phyloP scores from a whole-genome alignment of 805 yeast species.

The Hemisphaericaspora nanyangensis region DNA sequence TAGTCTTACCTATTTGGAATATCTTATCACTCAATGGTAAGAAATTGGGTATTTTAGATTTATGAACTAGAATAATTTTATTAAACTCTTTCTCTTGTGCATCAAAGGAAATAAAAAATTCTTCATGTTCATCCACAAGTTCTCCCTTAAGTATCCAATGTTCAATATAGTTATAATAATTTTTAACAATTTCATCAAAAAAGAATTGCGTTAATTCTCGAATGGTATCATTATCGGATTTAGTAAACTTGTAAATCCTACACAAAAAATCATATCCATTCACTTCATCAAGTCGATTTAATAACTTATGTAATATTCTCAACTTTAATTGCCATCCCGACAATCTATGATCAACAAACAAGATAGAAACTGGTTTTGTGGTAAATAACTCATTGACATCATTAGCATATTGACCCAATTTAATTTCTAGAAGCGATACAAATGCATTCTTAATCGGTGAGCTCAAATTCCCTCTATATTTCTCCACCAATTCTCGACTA shows the following conservation, averaged over 20 bases:
- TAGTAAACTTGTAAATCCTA: conserved; percentile 44
- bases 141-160: conserved; percentile 73
- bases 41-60: conserved; percentile 43
- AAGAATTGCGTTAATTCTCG: conserved; percentile 19
- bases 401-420: conserved; percentile 30
- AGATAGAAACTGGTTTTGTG: conserved; percentile 23
- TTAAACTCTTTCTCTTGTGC: conserved; percentile 24
- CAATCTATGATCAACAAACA: conserved; percentile 38
- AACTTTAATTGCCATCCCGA: conserved; percentile 52
- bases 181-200: conserved; percentile 44
- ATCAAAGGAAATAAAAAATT: conserved; percentile 55
- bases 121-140: conserved; percentile 49
- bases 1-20: conserved; percentile 68
- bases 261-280: conserved; percentile 54
- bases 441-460: conserved; percentile 66
- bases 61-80: conserved; percentile 28
- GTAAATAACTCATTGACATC: conserved; percentile 33
- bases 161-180: conserved; percentile 57
- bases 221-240: conserved; percentile 64
- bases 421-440: conserved; percentile 42
- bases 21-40: conserved; percentile 33
- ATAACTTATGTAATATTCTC: conserved; percentile 52
- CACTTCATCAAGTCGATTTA: conserved; percentile 23
- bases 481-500: conserved; percentile 31
- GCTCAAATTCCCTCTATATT: conserved; percentile 18